A percentile compares a stretch with the other conserved stretches of the same genome.
These are phyloP conservation scores for Pichia scutulata DNA, from an alignment of 805 yeast genomes.

Conservation along the genomic window DNA sequence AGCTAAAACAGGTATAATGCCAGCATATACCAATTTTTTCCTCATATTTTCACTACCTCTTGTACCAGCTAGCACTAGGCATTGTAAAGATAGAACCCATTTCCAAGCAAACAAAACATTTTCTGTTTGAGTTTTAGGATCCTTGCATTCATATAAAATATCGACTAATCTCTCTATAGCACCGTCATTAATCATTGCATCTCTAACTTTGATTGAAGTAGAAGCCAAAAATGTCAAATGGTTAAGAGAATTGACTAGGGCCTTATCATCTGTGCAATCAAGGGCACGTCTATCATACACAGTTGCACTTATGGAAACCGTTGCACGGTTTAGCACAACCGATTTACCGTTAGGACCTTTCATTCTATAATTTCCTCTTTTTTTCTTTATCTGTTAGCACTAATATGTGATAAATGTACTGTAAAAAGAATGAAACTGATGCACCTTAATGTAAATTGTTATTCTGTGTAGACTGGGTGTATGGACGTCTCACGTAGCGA, in stretches of 20 bases:
- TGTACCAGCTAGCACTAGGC: slow-evolving; percentile 84
- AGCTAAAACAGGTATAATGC: slow-evolving; percentile 83
- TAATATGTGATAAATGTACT: not conserved
- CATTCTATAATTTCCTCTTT: slow-evolving; percentile 40
- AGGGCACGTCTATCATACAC: slow-evolving; percentile 88
- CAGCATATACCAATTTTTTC: slow-evolving; percentile 82
- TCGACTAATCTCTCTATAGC: slow-evolving; percentile 84
- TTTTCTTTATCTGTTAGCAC: not conserved
- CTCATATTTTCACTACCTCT: slow-evolving; percentile 86
- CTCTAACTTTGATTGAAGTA: slow-evolving; percentile 82
- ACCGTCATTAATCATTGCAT: slow-evolving; percentile 82
- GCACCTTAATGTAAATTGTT: no score
- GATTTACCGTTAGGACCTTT: slow-evolving; percentile 85
- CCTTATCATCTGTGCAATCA: slow-evolving; percentile 83
- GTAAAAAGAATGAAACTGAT: not conserved
- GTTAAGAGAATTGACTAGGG: slow-evolving; percentile 84
- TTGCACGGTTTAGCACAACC: slow-evolving; percentile 74
- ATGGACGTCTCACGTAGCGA: not conserved
- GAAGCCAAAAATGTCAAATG: slow-evolving; percentile 84
- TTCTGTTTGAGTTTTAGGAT: slow-evolving; percentile 26
- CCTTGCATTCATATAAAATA: slow-evolving; percentile 73
- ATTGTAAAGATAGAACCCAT: slow-evolving; percentile 93
- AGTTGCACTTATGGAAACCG: slow-evolving; percentile 83
- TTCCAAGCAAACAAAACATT: slow-evolving; percentile 79
- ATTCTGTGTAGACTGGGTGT: not conserved